A percentile compares a stretch with the other conserved stretches of the same genome.
These are phyloP conservation scores for Hypoxylon lienhwacheense DNA, from an alignment of 495 filamentous ascomycete species.

Conservation along the genomic window DNA sequence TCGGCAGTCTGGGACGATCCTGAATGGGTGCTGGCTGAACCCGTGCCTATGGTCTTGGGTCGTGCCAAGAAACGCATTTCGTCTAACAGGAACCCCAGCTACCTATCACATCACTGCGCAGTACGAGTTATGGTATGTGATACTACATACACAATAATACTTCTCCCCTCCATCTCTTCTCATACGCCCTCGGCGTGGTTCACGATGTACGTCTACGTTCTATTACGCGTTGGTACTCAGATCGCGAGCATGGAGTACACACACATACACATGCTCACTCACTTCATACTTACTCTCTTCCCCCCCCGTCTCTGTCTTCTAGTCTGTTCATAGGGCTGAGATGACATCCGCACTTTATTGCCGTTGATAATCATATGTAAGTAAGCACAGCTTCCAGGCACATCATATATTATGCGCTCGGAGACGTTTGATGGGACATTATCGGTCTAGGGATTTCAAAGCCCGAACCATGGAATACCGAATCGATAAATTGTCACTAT, in stretches of 20 bases:
- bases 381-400: slow-evolving; percentile 20
- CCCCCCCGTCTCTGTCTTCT: not conserved
- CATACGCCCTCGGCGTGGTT: too few relatives aligned
- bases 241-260: too few relatives aligned
- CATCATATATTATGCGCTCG: slow-evolving; percentile 18
- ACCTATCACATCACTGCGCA: too few relatives aligned
- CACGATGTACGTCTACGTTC: too few relatives aligned
- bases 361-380: slow-evolving; percentile 17
- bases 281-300: not conserved
- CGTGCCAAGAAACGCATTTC: slow-evolving; percentile 29
- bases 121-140: not conserved
- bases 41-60: slow-evolving; percentile 38
- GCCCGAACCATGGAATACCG: slow-evolving; percentile 20
- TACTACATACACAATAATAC: not conserved
- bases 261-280: not conserved
- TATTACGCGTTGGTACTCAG: too few relatives aligned
- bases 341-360: slow-evolving; percentile 36
- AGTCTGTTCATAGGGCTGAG: slow-evolving; percentile 31
- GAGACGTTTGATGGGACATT: slow-evolving; percentile 6
- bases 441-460: slow-evolving; percentile 30
- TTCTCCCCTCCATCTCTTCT: not conserved
- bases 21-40: slow-evolving; percentile 31
- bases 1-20: slow-evolving; percentile 25
- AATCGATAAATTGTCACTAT: slow-evolving; percentile 6
- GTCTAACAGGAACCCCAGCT: slow-evolving; percentile 11